Conservation (phyloP, 2,329 filamentous ascomycete species). For the Epichloe sp. region DNA sequence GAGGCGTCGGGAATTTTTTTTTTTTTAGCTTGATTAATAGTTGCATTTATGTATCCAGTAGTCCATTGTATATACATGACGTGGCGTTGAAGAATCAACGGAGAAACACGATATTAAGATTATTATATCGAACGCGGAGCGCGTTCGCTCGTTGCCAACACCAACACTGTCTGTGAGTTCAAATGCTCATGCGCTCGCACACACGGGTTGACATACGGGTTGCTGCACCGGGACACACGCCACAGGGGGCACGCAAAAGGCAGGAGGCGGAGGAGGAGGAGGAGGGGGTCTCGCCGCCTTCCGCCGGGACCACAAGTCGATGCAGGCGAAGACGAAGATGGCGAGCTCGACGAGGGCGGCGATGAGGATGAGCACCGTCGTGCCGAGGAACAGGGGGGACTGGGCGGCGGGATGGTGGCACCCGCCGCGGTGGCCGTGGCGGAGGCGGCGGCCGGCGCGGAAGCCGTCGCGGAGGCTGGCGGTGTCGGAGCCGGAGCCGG, state of each 20-base stretch:
- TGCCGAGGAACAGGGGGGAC: slow-evolving; percentile 8
- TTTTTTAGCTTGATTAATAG: too few relatives aligned
- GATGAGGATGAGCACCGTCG: slow-evolving; percentile 13
- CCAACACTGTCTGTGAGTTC: too few relatives aligned
- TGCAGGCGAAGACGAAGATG: slow-evolving; percentile 27
- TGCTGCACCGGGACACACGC: neutral
- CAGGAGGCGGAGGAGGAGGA: slow-evolving; percentile 8
- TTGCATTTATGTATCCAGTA: too few relatives aligned
- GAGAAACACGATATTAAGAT: too few relatives aligned
- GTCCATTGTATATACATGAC: too few relatives aligned
- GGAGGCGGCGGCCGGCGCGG: neutral
- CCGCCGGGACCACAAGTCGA: slow-evolving; percentile 12
- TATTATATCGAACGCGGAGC: too few relatives aligned
- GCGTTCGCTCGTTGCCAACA: too few relatives aligned
- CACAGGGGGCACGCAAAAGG: neutral
- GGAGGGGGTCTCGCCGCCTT: slow-evolving; percentile 6
- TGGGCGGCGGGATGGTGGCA: neutral
- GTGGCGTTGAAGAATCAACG: too few relatives aligned
- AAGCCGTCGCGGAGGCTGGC: neutral
- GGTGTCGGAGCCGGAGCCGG: neutral
- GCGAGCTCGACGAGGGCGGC: slow-evolving; percentile 21
- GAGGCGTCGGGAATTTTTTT: too few relatives aligned
- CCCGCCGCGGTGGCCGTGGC: too few relatives aligned
- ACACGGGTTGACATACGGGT: neutral
- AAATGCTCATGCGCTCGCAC: too few relatives aligned